phyloP scores from a whole-genome alignment of 2,329 filamentous ascomycete species.

The Scytalidium lignicola region DNA sequence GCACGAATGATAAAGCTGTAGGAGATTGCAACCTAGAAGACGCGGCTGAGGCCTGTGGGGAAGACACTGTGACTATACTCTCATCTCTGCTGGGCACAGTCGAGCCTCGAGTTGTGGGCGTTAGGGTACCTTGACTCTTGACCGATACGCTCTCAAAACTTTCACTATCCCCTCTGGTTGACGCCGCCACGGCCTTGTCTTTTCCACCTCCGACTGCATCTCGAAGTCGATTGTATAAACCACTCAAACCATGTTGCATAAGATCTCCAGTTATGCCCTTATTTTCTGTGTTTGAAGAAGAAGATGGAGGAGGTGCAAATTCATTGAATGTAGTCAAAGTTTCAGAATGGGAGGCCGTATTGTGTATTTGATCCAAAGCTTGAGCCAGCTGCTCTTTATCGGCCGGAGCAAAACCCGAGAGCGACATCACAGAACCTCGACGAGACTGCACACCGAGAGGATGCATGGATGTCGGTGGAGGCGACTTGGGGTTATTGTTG shows the following conservation, averaged over 20 bases:
- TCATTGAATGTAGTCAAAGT: slow-evolving; percentile 92
- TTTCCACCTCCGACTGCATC: slow-evolving; percentile 72
- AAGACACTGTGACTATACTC: slow-evolving; percentile 22
- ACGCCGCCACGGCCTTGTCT: slow-evolving; percentile 36
- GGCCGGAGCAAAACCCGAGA: slow-evolving; percentile 42
- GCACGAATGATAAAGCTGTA: slow-evolving; percentile 22
- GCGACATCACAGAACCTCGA: slow-evolving; percentile 44
- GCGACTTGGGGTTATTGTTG: slow-evolving; percentile 19
- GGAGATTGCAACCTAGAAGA: slow-evolving; percentile 28
- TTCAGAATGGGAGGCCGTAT: slow-evolving; percentile 76
- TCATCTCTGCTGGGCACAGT: slow-evolving; percentile 36
- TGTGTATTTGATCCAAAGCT: slow-evolving; percentile 83
- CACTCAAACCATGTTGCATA: slow-evolving; percentile 81
- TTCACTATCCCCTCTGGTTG: slow-evolving; percentile 35
- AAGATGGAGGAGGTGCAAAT: slow-evolving; percentile 66
- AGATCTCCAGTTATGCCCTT: slow-evolving; percentile 68
- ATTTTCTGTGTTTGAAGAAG: slow-evolving; percentile 54
- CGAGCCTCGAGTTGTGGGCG: slow-evolving; percentile 37
- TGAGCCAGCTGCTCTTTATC: slow-evolving; percentile 73
- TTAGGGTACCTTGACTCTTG: slow-evolving; percentile 36
- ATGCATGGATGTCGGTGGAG: slow-evolving; percentile 11
- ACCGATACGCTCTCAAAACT: slow-evolving; percentile 38
- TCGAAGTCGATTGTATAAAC: slow-evolving; percentile 79
- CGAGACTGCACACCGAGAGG: slow-evolving; percentile 24
- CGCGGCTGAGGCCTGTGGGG: slow-evolving; percentile 24